Conservation (phyloP, 73 alveolate species). For the Tetrahymena elliotti region DNA sequence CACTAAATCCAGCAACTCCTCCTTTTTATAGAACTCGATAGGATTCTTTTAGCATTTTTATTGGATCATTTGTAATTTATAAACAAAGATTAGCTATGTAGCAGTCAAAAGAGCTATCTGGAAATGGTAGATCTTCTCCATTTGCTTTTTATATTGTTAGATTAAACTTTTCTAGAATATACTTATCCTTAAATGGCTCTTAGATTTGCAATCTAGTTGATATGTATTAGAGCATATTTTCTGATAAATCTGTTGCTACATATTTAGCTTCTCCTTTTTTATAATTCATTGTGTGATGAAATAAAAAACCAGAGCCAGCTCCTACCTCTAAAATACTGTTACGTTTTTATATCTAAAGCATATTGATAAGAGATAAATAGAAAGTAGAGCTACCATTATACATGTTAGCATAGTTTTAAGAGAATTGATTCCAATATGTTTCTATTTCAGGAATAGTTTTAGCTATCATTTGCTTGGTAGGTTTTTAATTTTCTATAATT, state of each 20-base stretch:
- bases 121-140: constrained; percentile 51
- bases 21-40: constrained; percentile 44
- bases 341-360: not conserved
- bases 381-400: not conserved
- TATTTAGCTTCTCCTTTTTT: not conserved
- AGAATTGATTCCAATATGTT: not conserved
- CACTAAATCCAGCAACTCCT: constrained; percentile 48
- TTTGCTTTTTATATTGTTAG: not conserved
- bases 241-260: not conserved
- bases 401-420: not conserved
- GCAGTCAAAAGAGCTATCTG: constrained; percentile 41
- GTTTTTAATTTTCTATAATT: not conserved
- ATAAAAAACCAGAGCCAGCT: not conserved
- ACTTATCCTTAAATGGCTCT: not conserved
- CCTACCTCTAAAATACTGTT: not conserved
- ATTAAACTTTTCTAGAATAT: not conserved
- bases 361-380: not conserved
- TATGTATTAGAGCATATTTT: not conserved
- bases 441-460: not conserved
- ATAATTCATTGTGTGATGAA: not conserved
- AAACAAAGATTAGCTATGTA: constrained; percentile 58
- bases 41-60: constrained; percentile 49
- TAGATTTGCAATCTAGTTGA: not conserved
- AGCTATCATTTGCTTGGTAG: not conserved
- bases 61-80: constrained; percentile 43